A percentile compares a stretch with the other conserved stretches of the same genome.
Evolutionary conservation across 169 alveolate species (phyloP).

Genomic region (Plasmodium sp.): DNA sequence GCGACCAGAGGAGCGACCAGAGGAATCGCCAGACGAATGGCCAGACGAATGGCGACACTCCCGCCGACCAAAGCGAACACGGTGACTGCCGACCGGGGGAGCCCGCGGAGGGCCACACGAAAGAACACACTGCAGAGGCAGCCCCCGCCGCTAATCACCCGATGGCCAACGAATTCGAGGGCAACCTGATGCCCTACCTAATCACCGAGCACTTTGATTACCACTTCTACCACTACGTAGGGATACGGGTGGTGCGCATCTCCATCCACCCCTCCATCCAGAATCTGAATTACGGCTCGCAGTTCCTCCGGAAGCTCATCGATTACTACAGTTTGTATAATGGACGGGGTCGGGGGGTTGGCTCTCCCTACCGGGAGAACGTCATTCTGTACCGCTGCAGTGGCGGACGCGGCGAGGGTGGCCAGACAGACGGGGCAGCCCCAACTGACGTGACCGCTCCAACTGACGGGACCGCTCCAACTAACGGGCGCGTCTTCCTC

Average conservation of each 20-base stretch:
- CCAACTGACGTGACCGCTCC: too few relatives aligned
- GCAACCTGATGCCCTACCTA: conserved; percentile 95
- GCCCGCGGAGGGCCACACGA: conserved; percentile 83
- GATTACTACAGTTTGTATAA: conserved; percentile 66
- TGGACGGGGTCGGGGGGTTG: conserved; percentile 25
- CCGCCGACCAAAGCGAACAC: not conserved
- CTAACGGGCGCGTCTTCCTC: conserved; percentile 78
- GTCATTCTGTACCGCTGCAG: conserved; percentile 17
- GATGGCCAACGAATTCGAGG: conserved; percentile 97
- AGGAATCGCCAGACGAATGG: not conserved
- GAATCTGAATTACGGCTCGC: conserved; percentile 98
- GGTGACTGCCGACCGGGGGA: not conserved
- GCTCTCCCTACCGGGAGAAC: conserved; percentile 8
- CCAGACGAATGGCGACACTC: not conserved
- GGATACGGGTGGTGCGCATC: conserved; percentile 97
- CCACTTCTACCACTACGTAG: conserved; percentile 69
- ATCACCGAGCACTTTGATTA: conserved; percentile 94
- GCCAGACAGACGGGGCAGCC: not conserved
- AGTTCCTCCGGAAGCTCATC: conserved; percentile 86
- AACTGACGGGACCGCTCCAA: too few relatives aligned
- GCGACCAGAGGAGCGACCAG: not conserved
- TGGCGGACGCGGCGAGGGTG: too few relatives aligned
- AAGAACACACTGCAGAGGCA: conserved; percentile 85
- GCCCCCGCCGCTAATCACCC: conserved; percentile 96
- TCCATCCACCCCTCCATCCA: conserved; percentile 99